Conservation (phyloP, 345 rosid genomes). For the Tarenaya hassleriana region DNA sequence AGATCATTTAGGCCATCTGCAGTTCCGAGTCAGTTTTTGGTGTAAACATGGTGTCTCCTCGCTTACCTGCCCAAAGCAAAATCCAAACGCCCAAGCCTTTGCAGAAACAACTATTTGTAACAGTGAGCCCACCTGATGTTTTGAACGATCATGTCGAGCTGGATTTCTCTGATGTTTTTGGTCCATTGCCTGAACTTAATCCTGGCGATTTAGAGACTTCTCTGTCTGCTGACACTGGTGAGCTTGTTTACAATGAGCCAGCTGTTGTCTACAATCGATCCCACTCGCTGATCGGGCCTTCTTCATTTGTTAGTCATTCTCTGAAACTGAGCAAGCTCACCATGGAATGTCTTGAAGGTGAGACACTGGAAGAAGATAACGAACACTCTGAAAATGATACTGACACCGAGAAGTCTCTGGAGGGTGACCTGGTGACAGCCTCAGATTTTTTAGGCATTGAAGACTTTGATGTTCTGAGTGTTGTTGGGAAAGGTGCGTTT, state of each 20-base stretch:
- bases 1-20: conserved; percentile 16
- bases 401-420: conserved; percentile 21
- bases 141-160: conserved; percentile 48
- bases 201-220: conserved; percentile 26
- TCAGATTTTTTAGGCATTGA: conserved; percentile 53
- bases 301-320: conserved; percentile 52
- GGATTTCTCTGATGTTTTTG: conserved; percentile 71
- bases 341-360: conserved; percentile 31
- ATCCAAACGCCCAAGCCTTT: conserved; percentile 29
- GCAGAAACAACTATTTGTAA: conserved; percentile 31
- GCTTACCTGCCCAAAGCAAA: conserved; percentile 32
- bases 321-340: conserved; percentile 50
- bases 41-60: conserved; percentile 52
- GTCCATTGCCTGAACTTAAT: conserved; percentile 42
- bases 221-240: conserved; percentile 28
- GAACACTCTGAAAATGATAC: conserved; percentile 28
- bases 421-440: conserved; percentile 21
- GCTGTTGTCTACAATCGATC: conserved; percentile 66
- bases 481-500: conserved; percentile 95
- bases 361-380: conserved; percentile 29
- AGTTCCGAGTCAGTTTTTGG: conserved; percentile 5
- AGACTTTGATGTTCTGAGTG: conserved; percentile 79
- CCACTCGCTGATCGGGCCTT: conserved; percentile 89
- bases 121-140: conserved; percentile 37
- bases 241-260: conserved; percentile 57